Percentiles rank a stretch among this genome's conserved stretches.
Evolutionary conservation across 192 early-diverging fungal genomes (phyloP).

Genomic region (Pecoramyces ruminantium): DNA sequence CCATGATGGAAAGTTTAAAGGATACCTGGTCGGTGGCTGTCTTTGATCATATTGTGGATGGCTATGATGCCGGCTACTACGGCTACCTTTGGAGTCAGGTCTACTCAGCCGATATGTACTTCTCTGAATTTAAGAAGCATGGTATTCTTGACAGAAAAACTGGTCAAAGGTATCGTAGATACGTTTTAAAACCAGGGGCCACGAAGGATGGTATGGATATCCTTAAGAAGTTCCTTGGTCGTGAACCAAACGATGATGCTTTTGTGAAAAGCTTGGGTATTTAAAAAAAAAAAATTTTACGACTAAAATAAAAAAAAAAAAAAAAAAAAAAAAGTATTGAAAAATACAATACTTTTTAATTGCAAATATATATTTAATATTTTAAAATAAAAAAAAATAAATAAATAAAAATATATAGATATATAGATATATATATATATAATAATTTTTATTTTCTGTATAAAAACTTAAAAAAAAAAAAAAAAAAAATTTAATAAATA

Average conservation of each 20-base stretch:
- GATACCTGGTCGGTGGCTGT: slow-evolving; percentile 18
- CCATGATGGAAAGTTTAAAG: too few species aligned
- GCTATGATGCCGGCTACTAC: slow-evolving; percentile 58
- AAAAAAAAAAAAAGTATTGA: too few species aligned
- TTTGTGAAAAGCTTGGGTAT: slow-evolving; percentile 60
- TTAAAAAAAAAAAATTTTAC: too few species aligned
- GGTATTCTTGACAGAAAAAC: slow-evolving; percentile 28
- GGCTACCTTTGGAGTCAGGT: slow-evolving; percentile 66
- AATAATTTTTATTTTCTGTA: too few species aligned
- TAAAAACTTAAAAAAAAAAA: too few species aligned
- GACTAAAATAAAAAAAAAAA: too few species aligned
- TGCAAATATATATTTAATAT: too few species aligned
- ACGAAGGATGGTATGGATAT: slow-evolving; percentile 55
- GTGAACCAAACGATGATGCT: slow-evolving; percentile 60
- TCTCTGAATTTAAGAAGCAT: slow-evolving; percentile 41
- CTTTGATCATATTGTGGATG: slow-evolving; percentile 53
- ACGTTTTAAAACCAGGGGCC: slow-evolving; percentile 53
- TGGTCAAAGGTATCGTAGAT: slow-evolving; percentile 53
- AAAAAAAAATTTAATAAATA: too few species aligned
- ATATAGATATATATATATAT: too few species aligned
- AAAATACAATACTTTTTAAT: too few species aligned
- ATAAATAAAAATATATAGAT: too few species aligned
- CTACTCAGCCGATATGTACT: slow-evolving; percentile 68
- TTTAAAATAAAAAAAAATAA: too few species aligned
- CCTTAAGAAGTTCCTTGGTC: slow-evolving; percentile 54